Base-by-base conservation (phyloP, 1,284 basidiomycete species). In the Trichosporon coremiiforme region DNA sequence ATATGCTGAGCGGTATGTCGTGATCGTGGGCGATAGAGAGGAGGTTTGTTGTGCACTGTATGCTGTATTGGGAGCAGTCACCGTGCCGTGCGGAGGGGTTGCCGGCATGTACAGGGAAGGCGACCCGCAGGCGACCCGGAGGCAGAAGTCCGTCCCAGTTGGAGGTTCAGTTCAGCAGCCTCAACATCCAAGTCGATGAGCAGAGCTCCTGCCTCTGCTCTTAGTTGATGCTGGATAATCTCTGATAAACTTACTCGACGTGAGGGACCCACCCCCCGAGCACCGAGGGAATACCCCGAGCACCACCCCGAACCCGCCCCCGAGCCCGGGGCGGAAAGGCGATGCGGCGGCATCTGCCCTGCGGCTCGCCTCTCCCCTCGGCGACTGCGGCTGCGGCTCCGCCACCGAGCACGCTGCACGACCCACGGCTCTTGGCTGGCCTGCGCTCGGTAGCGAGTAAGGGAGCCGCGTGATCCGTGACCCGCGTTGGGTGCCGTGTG, bases 11-110 rank as follows among this genome's bases (percentile, higher is more conserved):
- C 15, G 3, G 4, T 20, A 53, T 53, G 50, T 53, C 50, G 50
- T 53, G 50, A 53, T 53, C 22, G 50, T 20, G 50, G 50, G 50
- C 20, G 50, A 53, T 53, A 53, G 50, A 25, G 41, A 7, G 41
- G 41, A 10, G n/a, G 25, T 25, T 25, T 25, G 25, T 25, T 25
- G 50, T 53, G 25, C 25, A 25, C 3, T 10, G n/a, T 17, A 17
- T 53, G 1, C 25, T 25, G 25, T 25, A 6, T 9, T 6, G 17
- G 41, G 41, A 45, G 41, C 41, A 45, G 41, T 45, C 41, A n/a
- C 41, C 41, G 41, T n/a, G 41, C 41, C 41, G 41, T 45, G 41
- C 41, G 17, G 41, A 17, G 12, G 5, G 4, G 41, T 12, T 45
- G 41, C 41, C 41, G 41, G 41, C 41, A 45, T 45, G n/a, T 45